phyloP scores from a whole-genome alignment of 1,284 basidiomycete species.

The Tilletia indica region DNA sequence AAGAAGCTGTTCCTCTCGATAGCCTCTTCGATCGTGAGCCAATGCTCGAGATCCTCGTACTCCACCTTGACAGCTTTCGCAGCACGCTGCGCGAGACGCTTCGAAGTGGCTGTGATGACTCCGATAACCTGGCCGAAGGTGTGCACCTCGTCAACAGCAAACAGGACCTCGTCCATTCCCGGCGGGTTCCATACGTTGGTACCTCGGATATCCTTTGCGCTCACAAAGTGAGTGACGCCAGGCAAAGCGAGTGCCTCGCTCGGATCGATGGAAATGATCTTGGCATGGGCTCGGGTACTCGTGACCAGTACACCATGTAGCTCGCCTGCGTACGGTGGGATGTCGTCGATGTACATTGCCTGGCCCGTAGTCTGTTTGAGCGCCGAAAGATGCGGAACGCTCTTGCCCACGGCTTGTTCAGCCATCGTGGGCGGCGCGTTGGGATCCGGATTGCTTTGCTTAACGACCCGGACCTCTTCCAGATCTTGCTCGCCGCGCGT shows the following conservation, averaged over 20 bases:
- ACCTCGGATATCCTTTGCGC: constrained; percentile 50
- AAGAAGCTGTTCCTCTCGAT: constrained; percentile 44
- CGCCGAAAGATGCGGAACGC: constrained; percentile 52
- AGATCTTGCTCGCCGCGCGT: constrained; percentile 41
- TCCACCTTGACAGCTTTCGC: constrained; percentile 53
- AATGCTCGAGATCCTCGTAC: constrained; percentile 55
- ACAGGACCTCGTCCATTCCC: constrained; percentile 56
- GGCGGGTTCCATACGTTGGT: constrained; percentile 55
- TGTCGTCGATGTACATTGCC: constrained; percentile 56
- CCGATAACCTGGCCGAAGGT: constrained; percentile 55
- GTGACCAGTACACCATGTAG: constrained; percentile 54
- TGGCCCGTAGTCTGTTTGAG: constrained; percentile 57
- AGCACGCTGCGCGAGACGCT: constrained; percentile 54
- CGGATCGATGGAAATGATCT: constrained; percentile 50
- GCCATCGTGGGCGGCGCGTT: constrained; percentile 15
- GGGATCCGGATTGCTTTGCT: constrained; percentile 20
- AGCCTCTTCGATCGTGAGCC: constrained; percentile 56
- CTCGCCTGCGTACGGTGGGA: constrained; percentile 52
- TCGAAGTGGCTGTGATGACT: constrained; percentile 53
- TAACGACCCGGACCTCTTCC: constrained; percentile 30
- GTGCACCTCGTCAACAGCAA: constrained; percentile 53
- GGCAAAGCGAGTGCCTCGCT: constrained; percentile 48
- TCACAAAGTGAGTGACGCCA: constrained; percentile 52
- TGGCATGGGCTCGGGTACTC: constrained; percentile 53
- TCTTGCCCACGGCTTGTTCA: constrained; percentile 40